Evolutionary conservation across 495 filamentous ascomycete genomes (phyloP), one percentile per base, ranked within the genome.

Genomic region (Thozetella sp.): DNA sequence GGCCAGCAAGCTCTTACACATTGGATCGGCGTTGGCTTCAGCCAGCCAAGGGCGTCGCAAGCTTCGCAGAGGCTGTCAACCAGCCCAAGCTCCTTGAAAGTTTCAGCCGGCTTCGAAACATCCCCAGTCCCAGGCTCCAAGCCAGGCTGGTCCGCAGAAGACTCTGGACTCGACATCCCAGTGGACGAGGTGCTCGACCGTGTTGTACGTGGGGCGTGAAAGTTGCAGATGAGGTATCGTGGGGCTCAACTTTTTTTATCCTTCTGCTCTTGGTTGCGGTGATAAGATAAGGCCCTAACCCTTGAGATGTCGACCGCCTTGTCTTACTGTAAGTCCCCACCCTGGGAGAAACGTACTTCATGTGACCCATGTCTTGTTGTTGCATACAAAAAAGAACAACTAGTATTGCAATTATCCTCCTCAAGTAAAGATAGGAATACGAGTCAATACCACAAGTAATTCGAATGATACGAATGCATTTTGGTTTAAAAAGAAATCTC

Each of bases 61-160:
- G 94, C 92, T 58, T 97, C 93, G 67, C 90, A 93, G 61, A 99
- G 82, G 9, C 88, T 83, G 43, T 93, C 90, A 65, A 96, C 93
- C 48, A 99, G 82, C 19, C 95, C 94, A n/a, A 48, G 43, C 20
- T 48, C 43, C 43, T 48, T 48, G 43, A 48, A 48, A 10, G 43
- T 48, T 19, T 48, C 43, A 10, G 30, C 11, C 43, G 12, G 43
- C n/a, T 20, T 48, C 20, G 43, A 11, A 13, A n/a, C 10, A 48
- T 48, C 43, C n/a, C 4, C 43, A 19, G 43, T n/a, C 12, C 20
- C 43, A 10, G 6, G 9, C 3, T 48, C 43, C n/a, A 48, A n/a
- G n/a, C n/a, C 43, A 10, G 20, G 11, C 15, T 37, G 30, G 15
- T 6, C 30, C 30, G 30, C 15, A 37, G 30, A 10, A 20, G 43